Percentiles rank a stretch among this genome's conserved stretches.
These are phyloP conservation scores for Chytridium lagenaria DNA, from an alignment of 371 early-diverging fungal genomes.

Conservation along the genomic window DNA sequence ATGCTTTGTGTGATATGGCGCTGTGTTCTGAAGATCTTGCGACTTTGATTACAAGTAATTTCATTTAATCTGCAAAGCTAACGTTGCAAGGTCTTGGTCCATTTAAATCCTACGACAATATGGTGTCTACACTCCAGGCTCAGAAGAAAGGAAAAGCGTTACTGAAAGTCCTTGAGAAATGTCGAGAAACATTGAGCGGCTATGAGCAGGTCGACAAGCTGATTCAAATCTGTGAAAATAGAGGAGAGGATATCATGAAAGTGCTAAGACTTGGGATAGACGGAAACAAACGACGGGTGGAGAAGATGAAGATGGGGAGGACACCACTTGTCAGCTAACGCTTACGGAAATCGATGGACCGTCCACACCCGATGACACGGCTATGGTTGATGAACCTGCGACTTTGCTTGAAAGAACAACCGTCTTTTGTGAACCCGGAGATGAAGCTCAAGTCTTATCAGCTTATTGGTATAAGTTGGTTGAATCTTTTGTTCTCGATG, in stretches of 20 bases:
- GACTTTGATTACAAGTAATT: conserved; percentile 51
- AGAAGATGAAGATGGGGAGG: neutral
- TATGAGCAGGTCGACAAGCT: conserved; percentile 76
- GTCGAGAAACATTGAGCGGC: conserved; percentile 70
- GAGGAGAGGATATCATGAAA: conserved; percentile 59
- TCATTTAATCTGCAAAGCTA: neutral
- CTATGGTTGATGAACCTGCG: conserved; percentile 43
- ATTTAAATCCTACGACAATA: conserved; percentile 35
- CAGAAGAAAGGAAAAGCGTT: conserved; percentile 53
- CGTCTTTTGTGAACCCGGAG: conserved; percentile 57
- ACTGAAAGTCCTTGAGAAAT: conserved; percentile 63
- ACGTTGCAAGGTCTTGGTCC: too few species aligned
- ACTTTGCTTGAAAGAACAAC: conserved; percentile 56
- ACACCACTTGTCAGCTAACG: neutral
- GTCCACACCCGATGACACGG: conserved; percentile 7
- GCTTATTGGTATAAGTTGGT: conserved; percentile 93
- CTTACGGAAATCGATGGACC: conserved; percentile 11
- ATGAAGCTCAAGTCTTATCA: conserved; percentile 88
- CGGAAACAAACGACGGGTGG: conserved; percentile 30
- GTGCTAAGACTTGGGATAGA: conserved; percentile 62
- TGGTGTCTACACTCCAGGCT: conserved; percentile 57
- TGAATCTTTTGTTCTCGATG: conserved; percentile 80
- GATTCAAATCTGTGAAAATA: conserved; percentile 66
- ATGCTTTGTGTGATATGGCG: conserved; percentile 70
- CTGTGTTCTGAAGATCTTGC: conserved; percentile 70